These are phyloP conservation scores for Eutypella sp. DNA, from an alignment of 2,329 filamentous ascomycete genomes.

Conservation along the genomic window DNA sequence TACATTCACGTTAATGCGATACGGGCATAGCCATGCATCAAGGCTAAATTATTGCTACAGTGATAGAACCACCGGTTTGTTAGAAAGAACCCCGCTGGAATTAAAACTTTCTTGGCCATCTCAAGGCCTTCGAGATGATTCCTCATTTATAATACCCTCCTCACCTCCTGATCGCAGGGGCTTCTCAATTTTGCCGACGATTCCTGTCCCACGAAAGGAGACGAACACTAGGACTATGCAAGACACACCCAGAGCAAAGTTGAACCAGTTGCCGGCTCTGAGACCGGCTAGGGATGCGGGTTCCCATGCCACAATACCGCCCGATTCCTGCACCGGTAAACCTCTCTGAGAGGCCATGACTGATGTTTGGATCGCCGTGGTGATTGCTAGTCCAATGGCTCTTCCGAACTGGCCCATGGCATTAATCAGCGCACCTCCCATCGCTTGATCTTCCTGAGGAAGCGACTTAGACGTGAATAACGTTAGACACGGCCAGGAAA, in stretches of 20 bases:
- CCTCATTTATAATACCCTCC: constrained; percentile 12
- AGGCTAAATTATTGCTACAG: too few relatives aligned
- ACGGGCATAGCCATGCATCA: too few relatives aligned
- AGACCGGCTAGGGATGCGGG: constrained; percentile 41
- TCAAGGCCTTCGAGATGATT: neutral
- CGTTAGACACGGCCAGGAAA: constrained; percentile 59
- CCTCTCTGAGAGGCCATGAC: constrained; percentile 48
- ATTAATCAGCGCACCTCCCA: constrained; percentile 65
- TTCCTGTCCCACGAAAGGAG: constrained; percentile 47
- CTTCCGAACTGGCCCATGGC: constrained; percentile 61
- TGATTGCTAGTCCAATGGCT: constrained; percentile 60
- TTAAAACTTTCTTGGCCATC: neutral
- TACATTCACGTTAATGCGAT: too few relatives aligned
- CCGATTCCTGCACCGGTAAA: constrained; percentile 38
- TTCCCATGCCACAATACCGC: constrained; percentile 39
- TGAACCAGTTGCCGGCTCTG: constrained; percentile 47
- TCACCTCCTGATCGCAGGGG: constrained; percentile 6
- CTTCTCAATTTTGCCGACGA: constrained; percentile 40
- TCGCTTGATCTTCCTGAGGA: constrained; percentile 58
- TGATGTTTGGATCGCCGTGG: constrained; percentile 59
- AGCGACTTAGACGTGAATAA: constrained; percentile 61
- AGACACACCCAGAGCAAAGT: constrained; percentile 41
- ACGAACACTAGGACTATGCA: constrained; percentile 40
- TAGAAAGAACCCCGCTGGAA: too few relatives aligned
- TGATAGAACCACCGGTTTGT: too few relatives aligned